Conservation (phyloP, 257 asterid genomes). For the Vinca minor region DNA sequence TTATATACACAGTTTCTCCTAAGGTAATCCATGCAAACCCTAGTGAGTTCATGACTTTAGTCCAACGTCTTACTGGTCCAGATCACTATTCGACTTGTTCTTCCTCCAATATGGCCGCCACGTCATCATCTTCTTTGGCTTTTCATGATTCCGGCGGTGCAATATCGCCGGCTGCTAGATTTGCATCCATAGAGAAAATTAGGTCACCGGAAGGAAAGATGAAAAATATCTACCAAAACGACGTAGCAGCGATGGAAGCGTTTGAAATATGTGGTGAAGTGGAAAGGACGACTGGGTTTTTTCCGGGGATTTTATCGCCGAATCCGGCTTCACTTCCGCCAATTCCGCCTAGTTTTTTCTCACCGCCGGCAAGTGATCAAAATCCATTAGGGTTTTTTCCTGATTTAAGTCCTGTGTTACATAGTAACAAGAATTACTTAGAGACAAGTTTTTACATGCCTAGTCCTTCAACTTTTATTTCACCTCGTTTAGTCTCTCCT, state of each 20-base stretch:
- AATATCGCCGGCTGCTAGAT: slow-evolving; percentile 77
- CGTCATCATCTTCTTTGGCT: slow-evolving; percentile 15
- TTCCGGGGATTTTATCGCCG: slow-evolving; percentile 77
- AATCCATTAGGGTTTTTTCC: slow-evolving; percentile 42
- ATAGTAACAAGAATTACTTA: slow-evolving; percentile 32
- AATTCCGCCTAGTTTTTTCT: slow-evolving; percentile 61
- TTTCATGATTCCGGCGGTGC: slow-evolving; percentile 34
- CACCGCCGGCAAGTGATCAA: slow-evolving; percentile 43
- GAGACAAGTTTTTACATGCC: slow-evolving; percentile 37
- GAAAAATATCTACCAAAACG: slow-evolving; percentile 17
- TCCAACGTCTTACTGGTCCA: slow-evolving; percentile 77
- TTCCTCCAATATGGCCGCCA: slow-evolving; percentile 9
- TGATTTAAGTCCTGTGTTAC: slow-evolving; percentile 72
- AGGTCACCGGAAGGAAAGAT: slow-evolving; percentile 29
- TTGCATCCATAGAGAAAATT: slow-evolving; percentile 61
- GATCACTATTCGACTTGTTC: slow-evolving; percentile 7
- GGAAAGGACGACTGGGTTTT: slow-evolving; percentile 30
- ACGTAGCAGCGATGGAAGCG: slow-evolving; percentile 23
- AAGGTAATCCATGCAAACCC: slow-evolving; percentile 91
- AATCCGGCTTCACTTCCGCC: slow-evolving; percentile 74
- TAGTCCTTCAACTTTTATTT: slow-evolving; percentile 56
- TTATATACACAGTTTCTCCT: slow-evolving; percentile 89
- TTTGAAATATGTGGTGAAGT: slow-evolving; percentile 32
- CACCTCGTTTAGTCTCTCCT: slow-evolving; percentile 71
- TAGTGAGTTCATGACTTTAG: slow-evolving; percentile 92